Evolutionary conservation across 192 early-diverging fungal species (phyloP), one percentile per base, ranked within the genome.

Genomic region (Diversispora eburnea): DNA sequence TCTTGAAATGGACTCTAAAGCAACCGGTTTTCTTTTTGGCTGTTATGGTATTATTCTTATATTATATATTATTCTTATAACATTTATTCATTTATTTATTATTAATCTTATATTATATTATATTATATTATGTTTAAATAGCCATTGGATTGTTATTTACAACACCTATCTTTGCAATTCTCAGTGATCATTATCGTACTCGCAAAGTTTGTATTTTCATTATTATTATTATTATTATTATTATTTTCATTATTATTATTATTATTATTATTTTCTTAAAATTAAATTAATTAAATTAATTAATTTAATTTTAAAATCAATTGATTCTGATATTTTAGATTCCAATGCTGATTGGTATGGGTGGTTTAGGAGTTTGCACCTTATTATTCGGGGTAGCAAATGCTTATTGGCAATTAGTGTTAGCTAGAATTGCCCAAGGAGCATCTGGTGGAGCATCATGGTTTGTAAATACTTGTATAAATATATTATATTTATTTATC

Each of bases 291-390:
- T 9, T 59, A 33, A 8, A 17, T 17, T n/a, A 63, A 45, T 45
- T 41, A 17, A 63, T 17, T 63, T 45, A 42, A 8, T 63, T 19
- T 43, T 63, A n/a, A n/a, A 6, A n/a, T 45, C 6, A n/a, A 45
- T 46, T 43, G 3, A 17, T 17, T 70, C 25, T 55, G 12, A 41
- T 20, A 7, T 19, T n/a, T 0, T 59, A 81, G 80, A 75, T 86
- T 78, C 91, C 90, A 39, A 93, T 92, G 90, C 84, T 91, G 66
- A 58, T 88, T 43, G 89, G 90, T 12, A 87, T 93, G 78, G 46
- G 87, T 8, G 86, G 88, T 7, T 78, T 91, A 46, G 86, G 82
- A 12, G 77, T 89, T 3, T 86, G 90, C 4, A 88, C 90, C 9
- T 67, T 89, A 0, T 74, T 86, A 33, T 91, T 93, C 81, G 87